Evolutionary conservation across 2,329 filamentous ascomycete genomes (phyloP), one percentile per base, ranked within the genome.

Genomic region (Calonectria hongkongensis): DNA sequence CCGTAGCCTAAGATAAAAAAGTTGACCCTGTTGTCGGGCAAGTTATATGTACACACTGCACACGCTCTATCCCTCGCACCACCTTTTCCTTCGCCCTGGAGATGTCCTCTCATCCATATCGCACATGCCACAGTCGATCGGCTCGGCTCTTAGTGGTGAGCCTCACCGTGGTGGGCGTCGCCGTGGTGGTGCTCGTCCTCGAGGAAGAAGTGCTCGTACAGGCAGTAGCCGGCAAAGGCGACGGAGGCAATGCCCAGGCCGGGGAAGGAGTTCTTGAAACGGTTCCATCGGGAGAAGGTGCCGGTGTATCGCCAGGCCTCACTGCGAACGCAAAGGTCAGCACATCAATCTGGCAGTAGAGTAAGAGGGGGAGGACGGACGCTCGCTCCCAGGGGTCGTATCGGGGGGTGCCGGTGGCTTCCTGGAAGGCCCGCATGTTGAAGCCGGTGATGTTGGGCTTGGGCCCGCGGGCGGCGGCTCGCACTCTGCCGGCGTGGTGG

Each of bases 251-350:
- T 98, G 76, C 97, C 97, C 80, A 99, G 89, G 74, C 97, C 97
- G 45, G 97, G 97, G 83, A 99, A 95, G 76, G 92, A 89, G 81
- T 90, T 88, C 87, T 93, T 95, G 89, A 98, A 97, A 80, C 97
- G 94, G 87, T 98, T 98, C 87, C 89, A 94, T 80, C 96, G 92
- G 77, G 93, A 93, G 89, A 98, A 98, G 68, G 91, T 93, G 75
- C 96, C 97, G 43, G 90, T 92, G 89, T 98, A 98, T 86, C 97
- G 91, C 97, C 97, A 99, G 83, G 94, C 91, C 88, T 99, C 97
- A 83, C 97, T 99, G 84, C 76, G 36, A n/a, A 36, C 28, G 45
- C 30, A 15, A 21, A 47, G 60, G 62, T 62, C 56, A 50, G 66
- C 73, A 77, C 39, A 76, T 74, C 33, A 71, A 33, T 28, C 36